phyloP scores from a whole-genome alignment of 768 basidiomycete species.

The Psilocybe subaeruginosa region DNA sequence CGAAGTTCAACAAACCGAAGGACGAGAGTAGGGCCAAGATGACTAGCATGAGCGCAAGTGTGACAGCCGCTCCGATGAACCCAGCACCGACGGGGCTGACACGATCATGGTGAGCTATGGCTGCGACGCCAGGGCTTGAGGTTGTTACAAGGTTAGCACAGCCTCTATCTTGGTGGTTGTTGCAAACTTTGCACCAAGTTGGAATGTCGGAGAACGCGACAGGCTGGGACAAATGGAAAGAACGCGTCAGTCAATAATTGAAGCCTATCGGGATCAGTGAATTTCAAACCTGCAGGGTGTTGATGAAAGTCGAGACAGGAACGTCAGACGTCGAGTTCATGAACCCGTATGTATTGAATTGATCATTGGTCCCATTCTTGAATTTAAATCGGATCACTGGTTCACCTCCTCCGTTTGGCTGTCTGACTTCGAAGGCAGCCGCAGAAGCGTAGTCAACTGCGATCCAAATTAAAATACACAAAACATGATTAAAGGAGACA shows the following conservation, averaged over 20 bases:
- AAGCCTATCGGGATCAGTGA: background rate
- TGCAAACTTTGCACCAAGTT: conserved; percentile 63
- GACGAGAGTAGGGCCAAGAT: conserved; percentile 42
- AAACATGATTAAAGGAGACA: background rate
- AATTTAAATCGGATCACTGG: conserved; percentile 66
- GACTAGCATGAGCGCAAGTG: conserved; percentile 41
- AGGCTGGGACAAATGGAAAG: conserved; percentile 34
- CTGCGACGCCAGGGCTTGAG: conserved; percentile 27
- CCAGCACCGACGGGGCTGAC: conserved; percentile 66
- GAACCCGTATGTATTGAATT: conserved; percentile 52
- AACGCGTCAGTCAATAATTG: background rate
- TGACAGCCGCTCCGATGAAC: conserved; percentile 65
- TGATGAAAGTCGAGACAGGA: conserved; percentile 53
- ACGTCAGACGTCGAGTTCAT: conserved; percentile 47
- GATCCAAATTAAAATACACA: background rate
- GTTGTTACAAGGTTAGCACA: conserved; percentile 52
- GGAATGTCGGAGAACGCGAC: conserved; percentile 52
- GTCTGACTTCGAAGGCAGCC: conserved; percentile 61
- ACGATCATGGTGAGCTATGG: conserved; percentile 29
- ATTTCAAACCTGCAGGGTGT: conserved; percentile 35
- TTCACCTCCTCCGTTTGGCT: conserved; percentile 43
- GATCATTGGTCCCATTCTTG: conserved; percentile 64
- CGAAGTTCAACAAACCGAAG: conserved; percentile 40
- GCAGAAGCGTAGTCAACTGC: conserved; percentile 62
- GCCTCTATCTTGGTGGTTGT: conserved; percentile 58